These are phyloP conservation scores for Medicago ruthenica DNA, from an alignment of 306 rosid genomes.

Conservation along the genomic window DNA sequence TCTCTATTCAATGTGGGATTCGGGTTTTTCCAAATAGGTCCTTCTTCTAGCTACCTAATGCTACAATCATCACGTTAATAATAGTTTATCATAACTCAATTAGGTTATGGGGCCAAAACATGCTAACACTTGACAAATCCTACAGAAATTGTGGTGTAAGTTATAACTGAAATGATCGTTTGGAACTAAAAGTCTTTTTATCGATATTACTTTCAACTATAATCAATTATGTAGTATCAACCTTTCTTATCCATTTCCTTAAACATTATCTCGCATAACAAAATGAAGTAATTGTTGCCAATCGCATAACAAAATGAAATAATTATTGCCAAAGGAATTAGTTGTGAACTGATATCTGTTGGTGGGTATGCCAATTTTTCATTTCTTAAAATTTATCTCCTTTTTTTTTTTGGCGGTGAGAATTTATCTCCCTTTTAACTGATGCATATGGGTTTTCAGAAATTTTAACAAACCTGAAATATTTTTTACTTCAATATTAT, in stretches of 20 bases:
- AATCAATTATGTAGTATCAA: background rate
- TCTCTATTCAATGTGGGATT: too few species aligned
- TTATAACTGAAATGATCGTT: conserved; percentile 1
- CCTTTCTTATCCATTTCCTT: conserved; percentile 1
- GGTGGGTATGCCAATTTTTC: background rate
- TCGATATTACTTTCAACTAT: background rate
- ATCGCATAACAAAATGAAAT: conserved; percentile 12
- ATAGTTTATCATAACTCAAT: background rate
- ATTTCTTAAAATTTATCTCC: background rate
- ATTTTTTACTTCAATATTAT: conserved; percentile 13
- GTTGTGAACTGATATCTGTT: conserved; percentile 19
- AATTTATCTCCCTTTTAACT: conserved; percentile 5
- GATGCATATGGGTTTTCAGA: conserved; percentile 22
- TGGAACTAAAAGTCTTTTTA: conserved; percentile 10
- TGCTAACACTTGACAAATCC: conserved; percentile 10
- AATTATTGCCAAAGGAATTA: background rate
- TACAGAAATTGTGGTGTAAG: background rate
- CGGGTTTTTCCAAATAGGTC: too few species aligned
- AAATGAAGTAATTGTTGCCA: too few species aligned
- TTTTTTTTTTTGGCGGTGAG: too few species aligned
- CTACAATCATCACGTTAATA: conserved; percentile 1
- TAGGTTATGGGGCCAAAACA: conserved; percentile 28
- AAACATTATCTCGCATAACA: background rate
- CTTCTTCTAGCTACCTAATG: background rate
- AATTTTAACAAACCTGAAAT: conserved; percentile 14